Conservation (phyloP, 2,329 filamentous ascomycete genomes). For the Clarireedia sp. region DNA sequence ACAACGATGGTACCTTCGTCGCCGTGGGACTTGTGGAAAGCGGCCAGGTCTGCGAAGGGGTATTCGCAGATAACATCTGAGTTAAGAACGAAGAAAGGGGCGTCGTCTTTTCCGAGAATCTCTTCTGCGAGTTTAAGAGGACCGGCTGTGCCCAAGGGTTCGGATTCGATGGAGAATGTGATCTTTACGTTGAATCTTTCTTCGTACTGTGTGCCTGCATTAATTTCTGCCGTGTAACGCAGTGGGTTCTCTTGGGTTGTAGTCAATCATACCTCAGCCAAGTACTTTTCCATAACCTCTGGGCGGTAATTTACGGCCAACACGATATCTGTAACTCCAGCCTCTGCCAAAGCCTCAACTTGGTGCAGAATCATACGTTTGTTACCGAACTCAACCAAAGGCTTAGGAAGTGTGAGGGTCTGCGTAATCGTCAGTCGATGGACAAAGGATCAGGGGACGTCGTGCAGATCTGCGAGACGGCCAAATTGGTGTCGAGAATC, state of each 20-base stretch:
- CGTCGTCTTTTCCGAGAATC: constrained; percentile 86
- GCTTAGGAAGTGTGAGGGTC: constrained; percentile 96
- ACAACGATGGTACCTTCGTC: constrained; percentile 96
- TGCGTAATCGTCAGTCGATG: constrained; percentile 33
- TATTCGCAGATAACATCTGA: constrained; percentile 98
- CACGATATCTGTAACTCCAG: constrained; percentile 94
- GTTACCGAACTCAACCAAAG: constrained; percentile 96
- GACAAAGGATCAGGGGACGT: constrained; percentile 13
- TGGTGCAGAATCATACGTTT: constrained; percentile 99
- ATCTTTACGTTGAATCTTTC: constrained; percentile 89
- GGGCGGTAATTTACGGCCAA: constrained; percentile 98
- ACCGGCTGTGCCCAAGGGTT: constrained; percentile 90
- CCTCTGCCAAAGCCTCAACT: constrained; percentile 86
- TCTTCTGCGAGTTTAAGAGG: constrained; percentile 92
- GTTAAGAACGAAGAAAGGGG: constrained; percentile 97
- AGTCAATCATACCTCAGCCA: constrained; percentile 64
- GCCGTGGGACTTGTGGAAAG: constrained; percentile 88
- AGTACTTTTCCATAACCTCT: constrained; percentile 90
- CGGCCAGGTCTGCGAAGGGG: constrained; percentile 81
- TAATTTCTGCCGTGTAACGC: constrained; percentile 13
- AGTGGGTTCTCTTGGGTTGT: neutral
- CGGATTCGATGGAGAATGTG: constrained; percentile 92
- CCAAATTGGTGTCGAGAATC: constrained; percentile 13
- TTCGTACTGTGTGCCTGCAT: constrained; percentile 59
- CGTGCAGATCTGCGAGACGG: constrained; percentile 8